Percentiles rank a stretch among this genome's conserved stretches.
Evolutionary conservation across 306 rosid species (phyloP).

Genomic region (Inga leiocalycina): DNA sequence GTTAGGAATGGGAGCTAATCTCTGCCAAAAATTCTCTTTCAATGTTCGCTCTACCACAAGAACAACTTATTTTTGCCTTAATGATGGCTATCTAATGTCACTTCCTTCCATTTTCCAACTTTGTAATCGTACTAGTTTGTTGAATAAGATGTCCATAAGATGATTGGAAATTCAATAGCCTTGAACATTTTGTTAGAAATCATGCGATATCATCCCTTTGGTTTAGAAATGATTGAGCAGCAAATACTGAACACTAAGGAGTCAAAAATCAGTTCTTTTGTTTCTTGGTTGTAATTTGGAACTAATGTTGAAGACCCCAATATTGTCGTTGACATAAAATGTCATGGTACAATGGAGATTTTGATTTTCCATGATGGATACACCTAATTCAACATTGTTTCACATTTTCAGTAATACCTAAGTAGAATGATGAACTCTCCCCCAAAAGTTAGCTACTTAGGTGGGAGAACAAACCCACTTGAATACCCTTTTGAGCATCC

Average conservation of each 20-base stretch:
- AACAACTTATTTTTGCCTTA: too few species aligned
- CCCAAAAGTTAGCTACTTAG: too few species aligned
- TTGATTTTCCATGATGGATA: constrained; percentile 1
- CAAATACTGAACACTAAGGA: background rate
- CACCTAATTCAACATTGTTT: constrained; percentile 17
- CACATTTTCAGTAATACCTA: background rate
- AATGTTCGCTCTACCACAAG: constrained; percentile 17
- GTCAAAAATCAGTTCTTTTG: background rate
- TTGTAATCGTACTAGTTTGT: background rate
- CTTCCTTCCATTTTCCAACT: background rate
- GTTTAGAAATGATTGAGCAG: constrained; percentile 12
- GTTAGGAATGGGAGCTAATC: constrained; percentile 8
- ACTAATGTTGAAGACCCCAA: constrained; percentile 8
- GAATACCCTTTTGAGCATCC: too few species aligned
- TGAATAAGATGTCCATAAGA: background rate
- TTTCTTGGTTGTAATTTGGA: constrained; percentile 19
- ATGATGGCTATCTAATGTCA: too few species aligned
- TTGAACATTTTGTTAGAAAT: constrained; percentile 21
- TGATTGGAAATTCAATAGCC: constrained; percentile 4
- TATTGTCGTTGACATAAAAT: constrained; percentile 10
- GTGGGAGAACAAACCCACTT: too few species aligned
- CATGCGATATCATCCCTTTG: background rate
- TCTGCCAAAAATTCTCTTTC: background rate
- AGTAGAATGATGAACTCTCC: too few species aligned
- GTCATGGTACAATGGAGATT: constrained; percentile 12